A percentile compares a stretch with the other conserved stretches of the same genome.
phyloP scores from a whole-genome alignment of 2,329 filamentous ascomycete species.

The Fusarium incarnatum region DNA sequence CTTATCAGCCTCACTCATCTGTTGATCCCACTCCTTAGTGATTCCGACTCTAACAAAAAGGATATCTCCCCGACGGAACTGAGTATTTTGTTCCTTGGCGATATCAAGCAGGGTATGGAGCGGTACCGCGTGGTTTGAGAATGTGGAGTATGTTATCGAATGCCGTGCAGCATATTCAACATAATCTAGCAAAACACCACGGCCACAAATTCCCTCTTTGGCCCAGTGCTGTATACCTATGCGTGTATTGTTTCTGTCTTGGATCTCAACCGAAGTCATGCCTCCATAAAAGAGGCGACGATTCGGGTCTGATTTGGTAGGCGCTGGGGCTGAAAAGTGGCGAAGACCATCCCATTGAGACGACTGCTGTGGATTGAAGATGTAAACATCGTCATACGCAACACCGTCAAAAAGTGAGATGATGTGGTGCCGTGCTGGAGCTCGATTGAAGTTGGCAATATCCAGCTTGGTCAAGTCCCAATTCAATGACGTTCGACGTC shows the following conservation, averaged over 20 bases:
- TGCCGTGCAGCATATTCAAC: background rate
- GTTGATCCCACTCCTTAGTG: background rate
- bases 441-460: constrained; percentile 7
- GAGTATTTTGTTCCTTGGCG: background rate
- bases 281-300: constrained; percentile 4
- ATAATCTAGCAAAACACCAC: constrained; percentile 4
- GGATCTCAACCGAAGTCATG: constrained; percentile 3
- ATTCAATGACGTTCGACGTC: background rate
- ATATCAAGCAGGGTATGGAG: background rate
- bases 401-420: background rate
- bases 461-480: constrained; percentile 6
- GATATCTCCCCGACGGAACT: background rate
- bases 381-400: constrained; percentile 5
- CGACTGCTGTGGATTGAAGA: constrained; percentile 11
- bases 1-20: background rate
- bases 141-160: background rate
- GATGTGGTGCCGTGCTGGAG: constrained; percentile 4
- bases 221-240: constrained; percentile 9
- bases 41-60: background rate
- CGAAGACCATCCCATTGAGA: constrained; percentile 13
- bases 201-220: constrained; percentile 2
- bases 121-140: background rate
- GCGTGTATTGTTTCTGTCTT: background rate
- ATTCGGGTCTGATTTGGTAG: background rate
- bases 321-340: constrained; percentile 1